Percentiles rank a stretch among this genome's conserved stretches.
These are phyloP conservation scores for Chiua virens DNA, from an alignment of 768 basidiomycete species.

Conservation along the genomic window DNA sequence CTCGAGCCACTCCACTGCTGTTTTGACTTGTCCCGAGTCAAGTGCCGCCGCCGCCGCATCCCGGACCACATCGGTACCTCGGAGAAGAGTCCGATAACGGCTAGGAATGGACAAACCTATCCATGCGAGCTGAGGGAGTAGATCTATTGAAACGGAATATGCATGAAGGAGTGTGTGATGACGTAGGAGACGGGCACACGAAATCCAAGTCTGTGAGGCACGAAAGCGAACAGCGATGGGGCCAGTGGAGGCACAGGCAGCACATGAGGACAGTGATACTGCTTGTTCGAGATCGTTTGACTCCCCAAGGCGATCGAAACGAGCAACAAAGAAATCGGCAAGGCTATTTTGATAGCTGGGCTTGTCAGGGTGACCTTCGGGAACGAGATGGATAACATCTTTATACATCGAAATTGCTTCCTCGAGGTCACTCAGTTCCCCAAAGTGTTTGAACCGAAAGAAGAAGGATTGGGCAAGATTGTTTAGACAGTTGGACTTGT, in stretches of 20 bases:
- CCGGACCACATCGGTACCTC: background rate
- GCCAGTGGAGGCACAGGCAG: background rate
- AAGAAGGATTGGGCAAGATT: background rate
- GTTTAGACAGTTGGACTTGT: background rate
- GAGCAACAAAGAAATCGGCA: background rate
- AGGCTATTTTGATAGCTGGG: background rate
- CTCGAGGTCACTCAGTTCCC: background rate
- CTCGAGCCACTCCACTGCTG: too few species aligned
- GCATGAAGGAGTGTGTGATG: constrained; percentile 12
- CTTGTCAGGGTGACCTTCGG: background rate
- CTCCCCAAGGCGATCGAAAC: background rate
- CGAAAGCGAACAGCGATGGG: background rate
- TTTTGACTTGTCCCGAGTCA: background rate
- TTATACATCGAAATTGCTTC: background rate
- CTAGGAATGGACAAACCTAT: constrained; percentile 5
- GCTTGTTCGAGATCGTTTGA: background rate
- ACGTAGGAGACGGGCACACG: background rate
- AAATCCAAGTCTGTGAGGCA: background rate
- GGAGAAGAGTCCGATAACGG: too few species aligned
- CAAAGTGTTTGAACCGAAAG: background rate
- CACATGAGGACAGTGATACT: background rate
- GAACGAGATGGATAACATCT: background rate
- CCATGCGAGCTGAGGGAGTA: constrained; percentile 11
- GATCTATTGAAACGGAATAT: constrained; percentile 14
- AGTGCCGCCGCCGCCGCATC: background rate